These are phyloP conservation scores for Podila clonocystis DNA, from an alignment of 192 early-diverging fungal species.

Conservation along the genomic window DNA sequence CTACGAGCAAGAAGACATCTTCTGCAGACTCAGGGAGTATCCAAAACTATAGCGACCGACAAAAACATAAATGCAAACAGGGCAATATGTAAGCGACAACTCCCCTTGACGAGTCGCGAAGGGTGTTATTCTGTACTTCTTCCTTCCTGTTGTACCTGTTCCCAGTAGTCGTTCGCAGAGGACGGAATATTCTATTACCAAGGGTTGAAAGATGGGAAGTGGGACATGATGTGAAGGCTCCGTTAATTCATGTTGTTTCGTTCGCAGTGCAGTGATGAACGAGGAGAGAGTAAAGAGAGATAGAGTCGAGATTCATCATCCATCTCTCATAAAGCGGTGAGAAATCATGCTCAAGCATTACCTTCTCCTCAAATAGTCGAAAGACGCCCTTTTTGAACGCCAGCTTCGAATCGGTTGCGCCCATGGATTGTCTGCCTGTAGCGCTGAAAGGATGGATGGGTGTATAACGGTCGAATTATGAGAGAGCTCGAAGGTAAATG, in stretches of 20 bases:
- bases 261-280: no score
- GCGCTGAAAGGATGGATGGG: background rate
- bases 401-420: conserved; percentile 88
- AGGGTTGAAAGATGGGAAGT: conserved; percentile 2
- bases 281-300: no score
- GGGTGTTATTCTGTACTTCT: no score
- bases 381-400: conserved; percentile 91
- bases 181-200: conserved; percentile 45
- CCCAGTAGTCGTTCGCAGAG: conserved; percentile 56
- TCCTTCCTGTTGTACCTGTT: conserved; percentile 38
- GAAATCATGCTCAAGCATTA: conserved; percentile 45
- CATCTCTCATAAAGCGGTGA: no score
- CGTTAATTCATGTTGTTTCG: no score
- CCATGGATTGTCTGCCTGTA: conserved; percentile 63
- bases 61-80: background rate
- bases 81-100: conserved; percentile 28
- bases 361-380: conserved; percentile 81
- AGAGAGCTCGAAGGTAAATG: background rate
- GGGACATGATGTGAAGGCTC: no score
- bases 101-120: no score
- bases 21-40: conserved; percentile 77
- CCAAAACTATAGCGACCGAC: conserved; percentile 67
- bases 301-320: no score
- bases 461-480: background rate
- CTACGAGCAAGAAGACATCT: conserved; percentile 88